phyloP scores from a whole-genome alignment of 441 rosid genomes.

The Croton setiger region DNA sequence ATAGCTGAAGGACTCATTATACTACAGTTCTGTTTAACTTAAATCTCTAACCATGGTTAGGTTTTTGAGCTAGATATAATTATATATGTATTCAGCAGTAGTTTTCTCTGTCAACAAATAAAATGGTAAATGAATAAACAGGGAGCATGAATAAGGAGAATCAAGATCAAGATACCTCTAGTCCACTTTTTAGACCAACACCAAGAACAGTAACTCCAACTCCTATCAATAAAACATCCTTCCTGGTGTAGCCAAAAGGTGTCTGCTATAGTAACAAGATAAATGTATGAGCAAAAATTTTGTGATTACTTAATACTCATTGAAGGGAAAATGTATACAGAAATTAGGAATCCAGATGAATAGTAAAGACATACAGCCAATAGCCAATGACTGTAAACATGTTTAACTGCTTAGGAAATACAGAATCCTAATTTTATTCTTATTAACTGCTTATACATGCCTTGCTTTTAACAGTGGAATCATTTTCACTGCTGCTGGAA shows the following conservation, averaged over 20 bases:
- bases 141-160: neutral
- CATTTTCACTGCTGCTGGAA: slow-evolving; percentile 32
- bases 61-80: too few species aligned
- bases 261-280: slow-evolving; percentile 34
- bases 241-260: slow-evolving; percentile 84
- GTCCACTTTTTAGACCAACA: slow-evolving; percentile 72
- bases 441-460: slow-evolving; percentile 25
- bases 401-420: too few species aligned
- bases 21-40: too few species aligned
- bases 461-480: slow-evolving; percentile 43
- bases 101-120: neutral
- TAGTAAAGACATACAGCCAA: too few species aligned
- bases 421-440: neutral
- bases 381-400: too few species aligned
- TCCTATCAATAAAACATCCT: slow-evolving; percentile 86
- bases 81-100: neutral
- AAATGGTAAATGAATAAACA: neutral
- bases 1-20: too few species aligned
- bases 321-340: neutral
- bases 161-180: slow-evolving; percentile 52
- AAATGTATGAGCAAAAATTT: slow-evolving; percentile 10
- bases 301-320: neutral
- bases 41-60: too few species aligned
- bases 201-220: slow-evolving; percentile 72
- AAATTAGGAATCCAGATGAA: too few species aligned